Evolutionary conservation across 129 eudicot genomes (phyloP).

Genomic region (Saposhnikovia divaricata): DNA sequence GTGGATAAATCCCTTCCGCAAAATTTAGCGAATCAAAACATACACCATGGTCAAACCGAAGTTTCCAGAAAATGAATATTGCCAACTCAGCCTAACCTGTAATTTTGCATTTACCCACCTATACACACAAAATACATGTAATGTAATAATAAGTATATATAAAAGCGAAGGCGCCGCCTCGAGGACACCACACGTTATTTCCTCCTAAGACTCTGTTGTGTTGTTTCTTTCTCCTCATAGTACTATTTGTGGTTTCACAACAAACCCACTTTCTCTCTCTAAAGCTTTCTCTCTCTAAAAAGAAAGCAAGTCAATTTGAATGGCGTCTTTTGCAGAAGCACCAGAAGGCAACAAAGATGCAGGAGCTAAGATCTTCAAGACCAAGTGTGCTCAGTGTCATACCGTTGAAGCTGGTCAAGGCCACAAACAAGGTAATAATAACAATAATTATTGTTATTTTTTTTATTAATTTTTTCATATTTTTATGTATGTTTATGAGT

Average conservation of each 20-base stretch:
- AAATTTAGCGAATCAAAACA: no score
- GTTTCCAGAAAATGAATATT: not conserved
- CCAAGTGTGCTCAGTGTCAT: constrained; percentile 92
- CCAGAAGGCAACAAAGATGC: constrained; percentile 59
- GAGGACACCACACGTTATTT: constrained; percentile 8
- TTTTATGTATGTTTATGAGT: not conserved
- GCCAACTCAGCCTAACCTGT: not conserved
- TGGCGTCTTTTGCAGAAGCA: constrained; percentile 89
- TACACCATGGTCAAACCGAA: no score
- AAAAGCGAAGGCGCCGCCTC: not conserved
- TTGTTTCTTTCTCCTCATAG: not conserved
- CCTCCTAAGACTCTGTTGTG: not conserved
- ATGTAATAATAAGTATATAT: no score
- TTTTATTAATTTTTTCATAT: not conserved
- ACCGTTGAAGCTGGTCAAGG: constrained; percentile 92
- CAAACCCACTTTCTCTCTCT: not conserved
- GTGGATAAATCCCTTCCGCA: no score
- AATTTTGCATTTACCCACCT: not conserved
- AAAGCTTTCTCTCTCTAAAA: not conserved
- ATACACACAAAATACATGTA: not conserved
- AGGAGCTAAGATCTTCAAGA: constrained; percentile 93
- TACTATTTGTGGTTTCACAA: not conserved
- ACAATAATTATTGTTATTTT: not conserved
- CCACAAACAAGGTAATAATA: constrained; percentile 65
- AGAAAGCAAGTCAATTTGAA: not conserved